Evolutionary conservation across 305 asterid species (phyloP).

Genomic region (Fraxinus greggii): DNA sequence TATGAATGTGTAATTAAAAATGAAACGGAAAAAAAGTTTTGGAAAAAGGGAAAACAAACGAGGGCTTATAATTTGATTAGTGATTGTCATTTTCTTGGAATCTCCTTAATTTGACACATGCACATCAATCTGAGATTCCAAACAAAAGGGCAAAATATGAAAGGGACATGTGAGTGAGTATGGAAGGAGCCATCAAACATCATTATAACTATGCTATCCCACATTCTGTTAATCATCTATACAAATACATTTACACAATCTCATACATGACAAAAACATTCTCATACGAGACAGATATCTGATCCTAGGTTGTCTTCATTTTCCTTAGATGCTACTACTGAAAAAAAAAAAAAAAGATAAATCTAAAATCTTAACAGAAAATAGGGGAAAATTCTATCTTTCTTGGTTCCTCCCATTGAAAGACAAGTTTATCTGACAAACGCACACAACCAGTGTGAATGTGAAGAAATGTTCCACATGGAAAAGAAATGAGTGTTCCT

Average conservation of each 20-base stretch:
- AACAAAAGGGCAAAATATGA: conserved; percentile 17
- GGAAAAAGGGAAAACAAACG: too few species aligned
- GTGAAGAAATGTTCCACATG: conserved; percentile 52
- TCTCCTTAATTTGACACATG: conserved; percentile 30
- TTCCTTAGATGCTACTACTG: conserved; percentile 13
- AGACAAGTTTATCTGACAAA: conserved; percentile 45
- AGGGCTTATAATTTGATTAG: background rate
- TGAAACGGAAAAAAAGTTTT: too few species aligned
- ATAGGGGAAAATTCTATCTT: conserved; percentile 23
- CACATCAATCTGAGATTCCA: conserved; percentile 15
- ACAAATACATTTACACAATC: conserved; percentile 11
- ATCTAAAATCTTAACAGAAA: conserved; percentile 24
- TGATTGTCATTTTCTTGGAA: conserved; percentile 7
- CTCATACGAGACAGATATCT: conserved; percentile 27
- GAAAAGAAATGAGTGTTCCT: conserved; percentile 48
- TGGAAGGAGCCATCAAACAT: conserved; percentile 31
- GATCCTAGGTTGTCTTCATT: conserved; percentile 38
- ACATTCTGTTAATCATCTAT: background rate
- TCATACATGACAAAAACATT: conserved; percentile 1
- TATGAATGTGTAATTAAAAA: too few species aligned
- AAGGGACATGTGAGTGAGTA: conserved; percentile 25
- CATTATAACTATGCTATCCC: conserved; percentile 13
- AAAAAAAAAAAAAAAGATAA: background rate
- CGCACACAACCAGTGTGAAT: conserved; percentile 37
- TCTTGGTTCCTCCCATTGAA: conserved; percentile 55